Conservation (phyloP, 352 stramenopile genomes). For the Phytophthora ohioensis region DNA sequence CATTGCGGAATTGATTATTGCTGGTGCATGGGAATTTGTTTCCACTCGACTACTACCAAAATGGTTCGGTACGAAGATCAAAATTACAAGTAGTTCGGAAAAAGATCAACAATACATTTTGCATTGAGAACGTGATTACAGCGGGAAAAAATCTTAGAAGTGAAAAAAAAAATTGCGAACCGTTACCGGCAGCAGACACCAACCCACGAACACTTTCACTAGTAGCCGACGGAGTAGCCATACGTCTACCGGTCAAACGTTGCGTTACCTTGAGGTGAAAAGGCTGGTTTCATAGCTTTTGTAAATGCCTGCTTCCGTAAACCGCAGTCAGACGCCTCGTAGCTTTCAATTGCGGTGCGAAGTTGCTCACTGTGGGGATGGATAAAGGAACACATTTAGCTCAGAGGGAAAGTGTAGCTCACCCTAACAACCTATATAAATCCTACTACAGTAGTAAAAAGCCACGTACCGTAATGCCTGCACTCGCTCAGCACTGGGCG, state of each 20-base stretch:
- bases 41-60: constrained; percentile 33
- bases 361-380: constrained; percentile 45
- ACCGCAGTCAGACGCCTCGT: constrained; percentile 49
- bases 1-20: constrained; percentile 37
- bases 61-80: constrained; percentile 3
- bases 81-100: background rate
- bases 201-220: no score
- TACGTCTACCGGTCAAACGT: constrained; percentile 28
- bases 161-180: no score
- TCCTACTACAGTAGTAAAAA: background rate
- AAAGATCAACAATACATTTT: no score
- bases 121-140: no score
- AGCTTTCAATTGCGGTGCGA: constrained; percentile 53
- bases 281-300: constrained; percentile 40
- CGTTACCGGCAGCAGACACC: no score
- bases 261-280: constrained; percentile 32
- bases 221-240: no score
- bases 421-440: no score
- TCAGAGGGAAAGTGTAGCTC: no score
- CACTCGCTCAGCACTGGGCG: constrained; percentile 70
- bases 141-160: no score
- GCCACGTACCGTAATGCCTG: constrained; percentile 47
- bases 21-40: constrained; percentile 41
- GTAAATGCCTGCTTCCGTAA: constrained; percentile 46
- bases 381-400: no score